Percentiles rank a stretch among this genome's conserved stretches.
These are phyloP conservation scores for Epichloe gansuensis DNA, from an alignment of 2,329 filamentous ascomycete species.

Conservation along the genomic window DNA sequence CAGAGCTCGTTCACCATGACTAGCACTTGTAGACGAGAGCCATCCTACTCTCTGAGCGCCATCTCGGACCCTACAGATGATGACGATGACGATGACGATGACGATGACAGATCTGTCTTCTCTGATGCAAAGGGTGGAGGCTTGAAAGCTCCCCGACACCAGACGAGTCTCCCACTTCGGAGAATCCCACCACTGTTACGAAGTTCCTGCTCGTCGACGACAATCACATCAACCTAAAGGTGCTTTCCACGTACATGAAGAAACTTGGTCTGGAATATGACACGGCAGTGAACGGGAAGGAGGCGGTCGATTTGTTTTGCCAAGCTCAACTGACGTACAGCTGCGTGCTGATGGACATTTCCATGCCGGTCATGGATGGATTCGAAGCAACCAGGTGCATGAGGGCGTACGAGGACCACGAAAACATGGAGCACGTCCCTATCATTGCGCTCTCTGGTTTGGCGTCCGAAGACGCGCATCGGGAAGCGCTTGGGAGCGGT, in stretches of 20 bases:
- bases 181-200: not conserved
- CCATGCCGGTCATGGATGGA: constrained; percentile 42
- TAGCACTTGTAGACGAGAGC: not conserved
- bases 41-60: not conserved
- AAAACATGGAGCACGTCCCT: constrained; percentile 26
- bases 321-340: constrained; percentile 7
- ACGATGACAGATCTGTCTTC: not conserved
- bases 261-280: constrained; percentile 13
- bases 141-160: not conserved
- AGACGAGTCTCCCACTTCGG: not conserved
- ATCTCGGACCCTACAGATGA: not conserved
- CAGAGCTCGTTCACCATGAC: not conserved
- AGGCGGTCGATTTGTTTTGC: constrained; percentile 15
- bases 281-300: constrained; percentile 15
- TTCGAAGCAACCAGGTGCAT: constrained; percentile 34
- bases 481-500: constrained; percentile 37
- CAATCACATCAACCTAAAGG: constrained; percentile 24
- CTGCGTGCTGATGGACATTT: constrained; percentile 32
- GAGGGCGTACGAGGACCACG: constrained; percentile 32
- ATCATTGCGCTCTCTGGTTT: constrained; percentile 40
- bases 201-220: constrained; percentile 22
- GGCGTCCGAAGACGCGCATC: constrained; percentile 32
- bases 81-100: not conserved
- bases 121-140: not conserved
- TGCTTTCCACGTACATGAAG: constrained; percentile 16